Evolutionary conservation across 805 yeast species (phyloP), one percentile per base, ranked within the genome.

Genomic region (Schwanniomyces vanrijiae): DNA sequence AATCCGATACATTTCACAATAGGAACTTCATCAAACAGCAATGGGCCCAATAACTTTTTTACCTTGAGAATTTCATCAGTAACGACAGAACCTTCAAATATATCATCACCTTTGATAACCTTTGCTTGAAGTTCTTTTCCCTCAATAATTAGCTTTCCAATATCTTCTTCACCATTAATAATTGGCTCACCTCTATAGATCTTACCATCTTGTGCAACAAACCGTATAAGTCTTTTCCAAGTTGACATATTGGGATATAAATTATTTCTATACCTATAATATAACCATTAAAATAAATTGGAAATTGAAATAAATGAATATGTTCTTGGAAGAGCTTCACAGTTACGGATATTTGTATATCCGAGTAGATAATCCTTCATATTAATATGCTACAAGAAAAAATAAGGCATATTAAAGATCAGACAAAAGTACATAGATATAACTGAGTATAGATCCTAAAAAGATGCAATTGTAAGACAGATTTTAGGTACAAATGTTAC

Each of bases 161-260:
- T 46, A 50, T 77, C 81, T 7, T 51, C 45, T 8, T 53, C 47
- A 14, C 61, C 66, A 1, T 59, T 51, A 8, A 75, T 58, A 42
- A 77, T 68, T 5, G 81, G 81, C 47, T 80, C 82, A 11, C 84
- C 84, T 31, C 65, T 64, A 55, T 75, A 71, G 21, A 58, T 62
- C 42, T 63, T 55, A 18, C 76, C 78, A 51, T 78, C 80, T 4
- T 63, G 50, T 14, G 78, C 68, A 13, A 74, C 62, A 55, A 80
- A 80, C 49, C 84, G 60, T 16, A 80, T 61, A 18, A 80, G 50
- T 49, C 63, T 56, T 45, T 55, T 37, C 40, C 40, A 37, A 37
- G 28, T 11, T 14, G 40, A 37, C 40, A 37, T 37, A n/a, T 11
- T 21, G 14, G n/a, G n/a, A n/a, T n/a, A n/a, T n/a, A 13, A 11